Conservation (phyloP, 768 basidiomycete species). For the Gautieria morchelliformis region DNA sequence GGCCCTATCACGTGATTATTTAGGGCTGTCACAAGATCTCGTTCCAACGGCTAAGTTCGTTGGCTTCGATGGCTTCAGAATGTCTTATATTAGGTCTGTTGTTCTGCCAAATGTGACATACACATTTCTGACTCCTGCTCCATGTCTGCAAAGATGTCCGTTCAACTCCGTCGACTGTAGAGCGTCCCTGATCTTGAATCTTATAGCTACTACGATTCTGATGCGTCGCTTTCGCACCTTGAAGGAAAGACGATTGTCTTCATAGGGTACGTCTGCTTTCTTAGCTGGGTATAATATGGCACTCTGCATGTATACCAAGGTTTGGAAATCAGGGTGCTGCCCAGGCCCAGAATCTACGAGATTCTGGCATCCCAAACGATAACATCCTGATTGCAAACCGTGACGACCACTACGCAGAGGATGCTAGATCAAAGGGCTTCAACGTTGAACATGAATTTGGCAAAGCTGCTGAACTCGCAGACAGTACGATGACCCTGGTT, state of each 20-base stretch:
- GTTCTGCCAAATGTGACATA: neutral
- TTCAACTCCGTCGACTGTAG: neutral
- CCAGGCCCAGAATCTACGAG: slow-evolving; percentile 58
- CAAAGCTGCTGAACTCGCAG: slow-evolving; percentile 46
- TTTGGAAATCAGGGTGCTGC: slow-evolving; percentile 62
- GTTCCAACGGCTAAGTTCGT: neutral
- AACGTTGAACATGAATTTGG: slow-evolving; percentile 46
- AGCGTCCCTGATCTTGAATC: neutral
- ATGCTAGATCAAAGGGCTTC: slow-evolving; percentile 48
- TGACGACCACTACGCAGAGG: slow-evolving; percentile 44
- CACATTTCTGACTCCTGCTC: neutral
- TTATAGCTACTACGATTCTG: slow-evolving; percentile 48
- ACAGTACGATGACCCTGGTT: slow-evolving; percentile 28
- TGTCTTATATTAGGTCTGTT: neutral
- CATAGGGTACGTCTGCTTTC: slow-evolving; percentile 36
- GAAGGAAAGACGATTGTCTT: slow-evolving; percentile 47
- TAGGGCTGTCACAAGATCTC: neutral
- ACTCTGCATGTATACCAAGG: slow-evolving; percentile 19
- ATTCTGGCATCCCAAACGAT: slow-evolving; percentile 52
- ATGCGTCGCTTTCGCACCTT: slow-evolving; percentile 43
- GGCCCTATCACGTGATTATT: too few relatives aligned
- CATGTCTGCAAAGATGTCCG: slow-evolving; percentile 50
- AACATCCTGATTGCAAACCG: slow-evolving; percentile 51
- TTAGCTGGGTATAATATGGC: neutral
- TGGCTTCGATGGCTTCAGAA: neutral